These are phyloP conservation scores for Senna siamea DNA, from an alignment of 306 rosid species.

Conservation along the genomic window DNA sequence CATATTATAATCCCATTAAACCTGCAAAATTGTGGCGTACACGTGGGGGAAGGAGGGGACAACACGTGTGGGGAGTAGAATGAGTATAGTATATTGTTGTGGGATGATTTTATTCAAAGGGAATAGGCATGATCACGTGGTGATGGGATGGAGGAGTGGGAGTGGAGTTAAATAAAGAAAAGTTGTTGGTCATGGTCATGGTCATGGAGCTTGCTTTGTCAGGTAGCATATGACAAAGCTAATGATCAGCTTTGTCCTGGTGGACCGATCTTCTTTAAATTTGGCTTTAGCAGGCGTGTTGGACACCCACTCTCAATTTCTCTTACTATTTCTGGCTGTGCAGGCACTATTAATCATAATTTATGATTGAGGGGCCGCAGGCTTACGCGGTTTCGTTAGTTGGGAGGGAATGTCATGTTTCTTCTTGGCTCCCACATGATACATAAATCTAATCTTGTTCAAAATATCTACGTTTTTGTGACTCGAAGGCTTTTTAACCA, in stretches of 20 bases:
- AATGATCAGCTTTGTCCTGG: constrained; percentile 24
- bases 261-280: background rate
- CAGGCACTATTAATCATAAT: no score
- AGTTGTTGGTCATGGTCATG: background rate
- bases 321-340: background rate
- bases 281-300: background rate
- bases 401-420: no score
- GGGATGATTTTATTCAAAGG: background rate
- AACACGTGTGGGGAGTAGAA: constrained; percentile 31
- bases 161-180: background rate
- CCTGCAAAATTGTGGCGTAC: background rate
- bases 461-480: no score
- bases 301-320: background rate
- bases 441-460: no score
- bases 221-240: background rate
- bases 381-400: background rate
- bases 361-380: background rate
- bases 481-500: no score
- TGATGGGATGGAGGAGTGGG: background rate
- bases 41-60: constrained; percentile 17
- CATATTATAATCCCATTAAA: constrained; percentile 1
- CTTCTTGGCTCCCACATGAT: no score
- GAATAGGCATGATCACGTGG: constrained; percentile 16
- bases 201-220: constrained; percentile 1
- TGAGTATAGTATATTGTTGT: background rate